Evolutionary conservation across 2,329 filamentous ascomycete genomes (phyloP).

Genomic region (Alternaria hordeiaustralica): DNA sequence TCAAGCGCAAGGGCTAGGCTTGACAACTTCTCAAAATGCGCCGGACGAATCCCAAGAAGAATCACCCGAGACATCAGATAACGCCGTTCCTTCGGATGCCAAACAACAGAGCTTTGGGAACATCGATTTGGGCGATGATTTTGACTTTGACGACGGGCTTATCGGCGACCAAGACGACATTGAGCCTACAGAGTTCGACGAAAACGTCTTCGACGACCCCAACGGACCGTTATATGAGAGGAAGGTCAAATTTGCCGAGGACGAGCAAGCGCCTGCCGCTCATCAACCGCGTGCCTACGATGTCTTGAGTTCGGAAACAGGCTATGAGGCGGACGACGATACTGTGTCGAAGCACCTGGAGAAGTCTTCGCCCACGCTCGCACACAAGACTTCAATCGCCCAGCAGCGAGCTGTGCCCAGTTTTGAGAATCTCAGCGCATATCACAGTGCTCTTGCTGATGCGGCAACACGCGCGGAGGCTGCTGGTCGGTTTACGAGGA

Average conservation of each 20-base stretch:
- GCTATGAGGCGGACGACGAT: slow-evolving; percentile 45
- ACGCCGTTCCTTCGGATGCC: slow-evolving; percentile 6
- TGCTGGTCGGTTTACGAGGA: slow-evolving; percentile 75
- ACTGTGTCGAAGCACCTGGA: slow-evolving; percentile 32
- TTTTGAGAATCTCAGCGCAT: slow-evolving; percentile 67
- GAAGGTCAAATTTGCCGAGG: slow-evolving; percentile 41
- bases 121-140: slow-evolving; percentile 57
- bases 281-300: slow-evolving; percentile 26
- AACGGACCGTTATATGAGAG: slow-evolving; percentile 57
- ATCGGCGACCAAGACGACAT: slow-evolving; percentile 58
- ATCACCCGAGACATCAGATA: slow-evolving; percentile 13
- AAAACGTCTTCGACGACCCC: slow-evolving; percentile 72
- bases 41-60: slow-evolving; percentile 10
- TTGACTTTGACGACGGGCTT: slow-evolving; percentile 73
- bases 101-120: slow-evolving; percentile 13
- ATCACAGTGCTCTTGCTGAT: slow-evolving; percentile 83
- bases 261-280: slow-evolving; percentile 19
- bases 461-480: slow-evolving; percentile 79
- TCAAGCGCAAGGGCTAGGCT: slow-evolving; percentile 21
- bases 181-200: slow-evolving; percentile 69
- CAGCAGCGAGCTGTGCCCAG: slow-evolving; percentile 41
- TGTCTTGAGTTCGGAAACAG: slow-evolving; percentile 27
- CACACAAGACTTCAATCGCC: slow-evolving; percentile 55
- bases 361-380: slow-evolving; percentile 55
- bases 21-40: slow-evolving; percentile 21